Evolutionary conservation across 1,284 basidiomycete genomes (phyloP).

Genomic region (Rhodotorula glutinis): DNA sequence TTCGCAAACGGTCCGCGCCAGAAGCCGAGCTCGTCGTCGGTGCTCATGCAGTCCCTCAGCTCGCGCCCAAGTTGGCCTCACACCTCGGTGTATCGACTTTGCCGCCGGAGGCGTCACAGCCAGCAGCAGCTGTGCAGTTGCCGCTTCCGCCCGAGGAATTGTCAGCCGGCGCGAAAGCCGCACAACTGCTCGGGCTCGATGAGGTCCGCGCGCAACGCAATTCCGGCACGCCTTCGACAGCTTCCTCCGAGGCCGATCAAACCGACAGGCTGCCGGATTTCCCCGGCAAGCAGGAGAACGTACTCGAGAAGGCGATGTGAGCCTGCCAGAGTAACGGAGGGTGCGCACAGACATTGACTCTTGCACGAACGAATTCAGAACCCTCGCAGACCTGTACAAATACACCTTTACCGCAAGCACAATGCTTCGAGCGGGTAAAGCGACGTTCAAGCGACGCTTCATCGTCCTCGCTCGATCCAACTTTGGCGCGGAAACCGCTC

Average conservation of each 20-base stretch:
- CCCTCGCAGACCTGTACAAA: conserved; percentile 1
- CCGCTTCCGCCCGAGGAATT: background rate
- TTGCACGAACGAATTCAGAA: background rate
- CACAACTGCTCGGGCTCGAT: background rate
- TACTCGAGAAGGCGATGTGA: background rate
- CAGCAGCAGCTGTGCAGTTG: no score
- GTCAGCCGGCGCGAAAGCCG: background rate
- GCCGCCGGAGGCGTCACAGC: no score
- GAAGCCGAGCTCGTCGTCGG: no score
- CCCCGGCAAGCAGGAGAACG: background rate
- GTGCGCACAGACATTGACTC: no score
- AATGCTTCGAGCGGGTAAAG: background rate
- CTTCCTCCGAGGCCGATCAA: background rate
- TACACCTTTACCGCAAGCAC: background rate
- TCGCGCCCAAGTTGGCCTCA: no score
- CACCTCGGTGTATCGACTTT: no score
- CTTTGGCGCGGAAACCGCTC: background rate
- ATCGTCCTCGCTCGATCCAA: conserved; percentile 1
- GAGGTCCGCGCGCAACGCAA: background rate
- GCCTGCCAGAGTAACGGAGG: no score
- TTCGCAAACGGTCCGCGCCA: no score
- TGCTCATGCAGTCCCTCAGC: no score
- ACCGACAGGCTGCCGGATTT: background rate
- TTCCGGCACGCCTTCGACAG: background rate
- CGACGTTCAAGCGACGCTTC: background rate